Conservation (phyloP, 2,329 filamentous ascomycete genomes). For the Aspergillus tanneri region DNA sequence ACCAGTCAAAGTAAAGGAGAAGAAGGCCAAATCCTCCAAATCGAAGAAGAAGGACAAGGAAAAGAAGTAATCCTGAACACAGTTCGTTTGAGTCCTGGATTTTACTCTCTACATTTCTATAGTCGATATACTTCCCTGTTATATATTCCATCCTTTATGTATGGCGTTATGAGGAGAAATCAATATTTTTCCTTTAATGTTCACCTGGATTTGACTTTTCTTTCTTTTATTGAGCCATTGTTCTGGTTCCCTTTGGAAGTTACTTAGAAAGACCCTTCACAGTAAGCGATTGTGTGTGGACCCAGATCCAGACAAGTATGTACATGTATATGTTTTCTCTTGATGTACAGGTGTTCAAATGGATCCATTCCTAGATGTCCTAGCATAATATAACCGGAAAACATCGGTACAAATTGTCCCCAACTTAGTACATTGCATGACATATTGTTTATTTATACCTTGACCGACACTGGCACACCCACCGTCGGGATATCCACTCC, state of each 20-base stretch:
- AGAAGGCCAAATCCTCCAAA: conserved; percentile 25
- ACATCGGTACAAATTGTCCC: background rate
- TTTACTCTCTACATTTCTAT: conserved; percentile 15
- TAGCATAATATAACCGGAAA: no score
- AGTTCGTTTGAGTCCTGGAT: background rate
- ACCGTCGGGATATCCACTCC: conserved; percentile 44
- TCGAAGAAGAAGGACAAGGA: conserved; percentile 26
- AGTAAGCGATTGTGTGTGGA: no score
- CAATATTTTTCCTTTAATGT: conserved; percentile 15
- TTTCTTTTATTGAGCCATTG: no score
- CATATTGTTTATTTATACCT: conserved; percentile 9
- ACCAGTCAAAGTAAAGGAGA: conserved; percentile 22
- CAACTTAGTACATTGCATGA: no score
- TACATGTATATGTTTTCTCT: no score
- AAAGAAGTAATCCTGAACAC: conserved; percentile 12
- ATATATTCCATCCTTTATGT: conserved; percentile 20
- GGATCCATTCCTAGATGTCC: no score
- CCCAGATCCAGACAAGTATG: no score
- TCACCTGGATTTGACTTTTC: background rate
- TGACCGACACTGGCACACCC: conserved; percentile 25
- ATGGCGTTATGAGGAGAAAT: conserved; percentile 25
- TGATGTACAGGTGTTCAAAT: no score
- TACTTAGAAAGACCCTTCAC: no score
- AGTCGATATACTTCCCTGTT: conserved; percentile 11
- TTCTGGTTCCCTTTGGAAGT: no score